These are phyloP conservation scores for Kwoniella pini DNA, from an alignment of 768 basidiomycete genomes.

Conservation along the genomic window DNA sequence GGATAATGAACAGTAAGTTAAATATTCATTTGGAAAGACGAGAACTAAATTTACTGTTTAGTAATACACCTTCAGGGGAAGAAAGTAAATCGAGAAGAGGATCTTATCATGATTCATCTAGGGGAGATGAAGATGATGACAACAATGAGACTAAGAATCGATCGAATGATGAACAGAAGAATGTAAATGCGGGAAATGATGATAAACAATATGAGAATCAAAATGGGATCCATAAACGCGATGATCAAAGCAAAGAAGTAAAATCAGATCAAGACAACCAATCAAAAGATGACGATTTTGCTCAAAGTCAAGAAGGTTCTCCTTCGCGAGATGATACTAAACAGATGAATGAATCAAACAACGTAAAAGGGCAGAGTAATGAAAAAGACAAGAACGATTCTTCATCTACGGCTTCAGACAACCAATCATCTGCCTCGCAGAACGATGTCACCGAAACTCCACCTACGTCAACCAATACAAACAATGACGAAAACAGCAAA, in stretches of 20 bases:
- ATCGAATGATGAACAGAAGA: too few relatives aligned
- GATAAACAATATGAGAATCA: not conserved
- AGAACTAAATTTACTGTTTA: not conserved
- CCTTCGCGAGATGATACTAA: too few relatives aligned
- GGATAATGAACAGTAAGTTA: not conserved
- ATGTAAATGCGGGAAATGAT: not conserved
- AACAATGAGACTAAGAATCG: too few relatives aligned
- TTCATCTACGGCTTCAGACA: not conserved
- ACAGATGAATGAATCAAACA: too few relatives aligned
- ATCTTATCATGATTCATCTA: slow-evolving; percentile 7
- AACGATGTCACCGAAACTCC: not conserved
- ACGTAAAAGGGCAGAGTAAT: not conserved
- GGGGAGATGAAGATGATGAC: slow-evolving; percentile 1
- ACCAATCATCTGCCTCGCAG: not conserved
- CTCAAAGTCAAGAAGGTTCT: too few relatives aligned
- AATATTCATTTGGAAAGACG: too few relatives aligned
- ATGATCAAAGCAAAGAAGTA: not conserved
- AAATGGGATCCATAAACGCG: too few relatives aligned
- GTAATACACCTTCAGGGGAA: not conserved
- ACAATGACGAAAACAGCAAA: not conserved
- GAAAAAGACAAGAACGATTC: not conserved
- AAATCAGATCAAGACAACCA: not conserved
- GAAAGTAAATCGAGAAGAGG: slow-evolving; percentile 2
- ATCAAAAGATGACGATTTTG: not conserved
- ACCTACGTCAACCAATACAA: not conserved